phyloP scores from a whole-genome alignment of 176 grass and related monocot species.

The Pontederia crassipes region DNA sequence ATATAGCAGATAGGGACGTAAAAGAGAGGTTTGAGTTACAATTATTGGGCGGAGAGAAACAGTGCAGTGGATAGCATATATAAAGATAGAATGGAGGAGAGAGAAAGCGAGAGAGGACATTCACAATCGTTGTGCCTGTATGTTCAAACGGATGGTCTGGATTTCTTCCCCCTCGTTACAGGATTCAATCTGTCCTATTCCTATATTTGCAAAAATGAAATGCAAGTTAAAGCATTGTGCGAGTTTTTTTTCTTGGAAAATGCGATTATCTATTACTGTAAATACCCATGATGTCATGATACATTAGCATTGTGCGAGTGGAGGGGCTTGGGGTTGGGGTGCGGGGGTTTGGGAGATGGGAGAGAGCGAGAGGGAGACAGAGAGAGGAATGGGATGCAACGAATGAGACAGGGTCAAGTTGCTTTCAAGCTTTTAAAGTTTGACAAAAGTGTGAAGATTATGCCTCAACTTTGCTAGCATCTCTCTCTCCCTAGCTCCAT shows the following conservation, averaged over 20 bases:
- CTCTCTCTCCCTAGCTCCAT: not conserved
- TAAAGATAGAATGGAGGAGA: not conserved
- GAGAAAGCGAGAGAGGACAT: not conserved
- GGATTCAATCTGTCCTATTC: too few species aligned
- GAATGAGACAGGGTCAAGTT: constrained; percentile 25
- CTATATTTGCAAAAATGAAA: not conserved
- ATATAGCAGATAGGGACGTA: not conserved
- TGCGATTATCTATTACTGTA: too few species aligned
- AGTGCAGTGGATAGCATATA: constrained; percentile 1
- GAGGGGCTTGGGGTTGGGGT: too few species aligned
- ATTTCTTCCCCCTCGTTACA: too few species aligned
- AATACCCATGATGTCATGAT: too few species aligned
- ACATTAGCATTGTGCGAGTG: too few species aligned
- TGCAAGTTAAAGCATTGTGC: not conserved
- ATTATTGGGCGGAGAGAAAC: constrained; percentile 2
- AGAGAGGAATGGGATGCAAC: not conserved
- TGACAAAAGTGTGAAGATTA: constrained; percentile 18
- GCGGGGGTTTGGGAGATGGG: too few species aligned
- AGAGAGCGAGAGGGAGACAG: constrained; percentile 1
- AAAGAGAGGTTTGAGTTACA: not conserved
- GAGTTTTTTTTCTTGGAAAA: too few species aligned
- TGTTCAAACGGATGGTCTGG: too few species aligned
- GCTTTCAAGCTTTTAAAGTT: constrained; percentile 29
- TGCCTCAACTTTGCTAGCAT: constrained; percentile 30
- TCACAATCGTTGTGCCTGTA: too few species aligned